Evolutionary conservation across 1,139 yeast genomes (phyloP).

Genomic region (Dujonia santamariae): DNA sequence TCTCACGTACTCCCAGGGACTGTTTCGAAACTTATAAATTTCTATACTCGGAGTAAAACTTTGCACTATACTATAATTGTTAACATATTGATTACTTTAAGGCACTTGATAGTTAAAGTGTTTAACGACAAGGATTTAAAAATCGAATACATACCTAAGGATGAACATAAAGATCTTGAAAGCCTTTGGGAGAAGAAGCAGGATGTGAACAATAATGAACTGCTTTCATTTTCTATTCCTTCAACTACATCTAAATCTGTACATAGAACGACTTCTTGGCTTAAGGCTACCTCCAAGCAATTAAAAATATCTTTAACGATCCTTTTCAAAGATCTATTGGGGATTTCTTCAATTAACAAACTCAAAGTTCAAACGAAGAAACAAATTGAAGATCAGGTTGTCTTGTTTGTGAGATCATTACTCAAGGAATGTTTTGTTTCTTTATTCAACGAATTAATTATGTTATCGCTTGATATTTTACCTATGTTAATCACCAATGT

Average conservation of each 20-base stretch:
- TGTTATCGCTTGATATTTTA: slow-evolving; percentile 30
- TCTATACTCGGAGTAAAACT: slow-evolving; percentile 19
- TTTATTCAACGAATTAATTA: slow-evolving; percentile 30
- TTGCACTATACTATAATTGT: slow-evolving; percentile 24
- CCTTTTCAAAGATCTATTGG: slow-evolving; percentile 25
- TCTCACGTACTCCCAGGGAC: slow-evolving; percentile 42
- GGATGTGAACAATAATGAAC: slow-evolving; percentile 2
- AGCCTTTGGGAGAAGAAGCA: slow-evolving; percentile 1
- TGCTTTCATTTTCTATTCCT: neutral
- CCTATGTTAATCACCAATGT: slow-evolving; percentile 18
- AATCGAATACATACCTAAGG: slow-evolving; percentile 10
- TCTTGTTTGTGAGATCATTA: slow-evolving; percentile 21
- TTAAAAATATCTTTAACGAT: slow-evolving; percentile 44
- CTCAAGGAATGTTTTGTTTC: slow-evolving; percentile 28
- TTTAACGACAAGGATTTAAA: slow-evolving; percentile 26
- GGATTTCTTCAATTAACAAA: slow-evolving; percentile 12
- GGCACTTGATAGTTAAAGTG: slow-evolving; percentile 21
- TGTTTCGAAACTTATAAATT: slow-evolving; percentile 31
- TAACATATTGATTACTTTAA: slow-evolving; percentile 20
- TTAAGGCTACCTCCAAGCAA: slow-evolving; percentile 61
- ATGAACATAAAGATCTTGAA: neutral
- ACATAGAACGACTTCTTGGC: slow-evolving; percentile 59
- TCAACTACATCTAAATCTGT: slow-evolving; percentile 1
- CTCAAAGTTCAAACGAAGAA: slow-evolving; percentile 21
- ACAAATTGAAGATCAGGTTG: slow-evolving; percentile 20